Conservation (phyloP, 2,329 filamentous ascomycete genomes). For the Ambrosiella cleistominuta region DNA sequence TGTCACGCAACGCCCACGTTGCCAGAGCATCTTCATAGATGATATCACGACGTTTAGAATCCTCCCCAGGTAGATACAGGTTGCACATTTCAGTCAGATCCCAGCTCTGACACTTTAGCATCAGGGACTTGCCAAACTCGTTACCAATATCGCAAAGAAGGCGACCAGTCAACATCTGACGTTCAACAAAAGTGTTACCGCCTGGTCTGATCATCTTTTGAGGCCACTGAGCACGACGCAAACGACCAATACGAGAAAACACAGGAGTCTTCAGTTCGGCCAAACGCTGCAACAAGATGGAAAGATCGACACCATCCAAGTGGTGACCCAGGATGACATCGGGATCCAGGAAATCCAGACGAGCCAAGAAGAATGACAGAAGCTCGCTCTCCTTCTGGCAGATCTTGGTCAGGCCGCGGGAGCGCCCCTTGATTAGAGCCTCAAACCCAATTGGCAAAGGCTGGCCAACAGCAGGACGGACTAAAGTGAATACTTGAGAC, state of each 20-base stretch:
- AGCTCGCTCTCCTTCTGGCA: conserved; percentile 74
- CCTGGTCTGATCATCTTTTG: conserved; percentile 69
- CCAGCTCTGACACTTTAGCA: conserved; percentile 97
- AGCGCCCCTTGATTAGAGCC: conserved; percentile 49
- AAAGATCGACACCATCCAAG: conserved; percentile 94
- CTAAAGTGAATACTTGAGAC: conserved; percentile 78
- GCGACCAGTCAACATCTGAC: conserved; percentile 74
- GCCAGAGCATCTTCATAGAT: conserved; percentile 78
- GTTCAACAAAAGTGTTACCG: conserved; percentile 82
- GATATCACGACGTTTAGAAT: conserved; percentile 54
- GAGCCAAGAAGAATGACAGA: conserved; percentile 72
- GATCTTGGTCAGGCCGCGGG: conserved; percentile 59
- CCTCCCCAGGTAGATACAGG: conserved; percentile 60
- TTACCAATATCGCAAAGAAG: conserved; percentile 88
- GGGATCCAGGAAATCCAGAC: conserved; percentile 74
- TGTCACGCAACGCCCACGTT: conserved; percentile 61
- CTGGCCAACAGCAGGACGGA: conserved; percentile 54
- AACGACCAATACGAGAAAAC: conserved; percentile 82
- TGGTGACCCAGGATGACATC: conserved; percentile 90
- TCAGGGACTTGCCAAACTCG: conserved; percentile 89
- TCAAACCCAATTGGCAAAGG: conserved; percentile 81
- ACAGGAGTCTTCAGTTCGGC: conserved; percentile 81
- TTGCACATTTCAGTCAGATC: conserved; percentile 95
- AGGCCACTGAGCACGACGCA: conserved; percentile 76
- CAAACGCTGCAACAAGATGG: conserved; percentile 69